A percentile compares a stretch with the other conserved stretches of the same genome.
Conservation (phyloP, 768 basidiomycete genomes). For the Pulveroboletus sp. region DNA sequence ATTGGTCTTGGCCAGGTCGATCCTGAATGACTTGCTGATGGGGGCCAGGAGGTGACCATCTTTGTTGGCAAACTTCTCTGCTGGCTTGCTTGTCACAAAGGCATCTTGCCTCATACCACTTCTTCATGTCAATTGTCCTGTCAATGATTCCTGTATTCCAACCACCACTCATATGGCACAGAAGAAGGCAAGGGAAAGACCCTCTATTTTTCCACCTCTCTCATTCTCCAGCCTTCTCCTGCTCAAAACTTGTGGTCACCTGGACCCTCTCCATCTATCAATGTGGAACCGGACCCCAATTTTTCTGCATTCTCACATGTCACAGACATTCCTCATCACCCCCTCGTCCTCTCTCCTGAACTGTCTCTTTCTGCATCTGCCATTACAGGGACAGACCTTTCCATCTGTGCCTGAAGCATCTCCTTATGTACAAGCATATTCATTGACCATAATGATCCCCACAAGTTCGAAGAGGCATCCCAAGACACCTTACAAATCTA, state of each 20-base stretch:
- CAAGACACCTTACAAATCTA: constrained; percentile 18
- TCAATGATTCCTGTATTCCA: constrained; percentile 16
- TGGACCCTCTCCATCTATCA: not conserved
- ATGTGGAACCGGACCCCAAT: not conserved
- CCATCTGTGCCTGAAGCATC: constrained; percentile 28
- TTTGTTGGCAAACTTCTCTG: constrained; percentile 64
- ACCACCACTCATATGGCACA: constrained; percentile 15
- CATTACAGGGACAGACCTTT: constrained; percentile 32
- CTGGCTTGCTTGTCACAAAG: constrained; percentile 54
- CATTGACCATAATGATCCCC: constrained; percentile 4
- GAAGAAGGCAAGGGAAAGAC: constrained; percentile 11
- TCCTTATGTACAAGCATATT: constrained; percentile 22
- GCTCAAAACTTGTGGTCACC: not conserved
- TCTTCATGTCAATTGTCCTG: not conserved
- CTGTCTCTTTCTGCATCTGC: constrained; percentile 31
- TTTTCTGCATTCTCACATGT: constrained; percentile 23
- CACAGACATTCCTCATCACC: constrained; percentile 29
- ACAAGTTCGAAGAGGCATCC: constrained; percentile 10
- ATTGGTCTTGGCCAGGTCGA: constrained; percentile 65
- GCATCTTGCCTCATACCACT: constrained; percentile 27
- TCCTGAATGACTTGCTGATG: constrained; percentile 57
- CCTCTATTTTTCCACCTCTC: constrained; percentile 19
- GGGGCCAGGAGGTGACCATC: constrained; percentile 63
- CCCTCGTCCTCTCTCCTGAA: constrained; percentile 27
- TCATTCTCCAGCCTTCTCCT: constrained; percentile 22